These are phyloP conservation scores for Cyberlindnera maclurae DNA, from an alignment of 805 yeast genomes.

Conservation along the genomic window DNA sequence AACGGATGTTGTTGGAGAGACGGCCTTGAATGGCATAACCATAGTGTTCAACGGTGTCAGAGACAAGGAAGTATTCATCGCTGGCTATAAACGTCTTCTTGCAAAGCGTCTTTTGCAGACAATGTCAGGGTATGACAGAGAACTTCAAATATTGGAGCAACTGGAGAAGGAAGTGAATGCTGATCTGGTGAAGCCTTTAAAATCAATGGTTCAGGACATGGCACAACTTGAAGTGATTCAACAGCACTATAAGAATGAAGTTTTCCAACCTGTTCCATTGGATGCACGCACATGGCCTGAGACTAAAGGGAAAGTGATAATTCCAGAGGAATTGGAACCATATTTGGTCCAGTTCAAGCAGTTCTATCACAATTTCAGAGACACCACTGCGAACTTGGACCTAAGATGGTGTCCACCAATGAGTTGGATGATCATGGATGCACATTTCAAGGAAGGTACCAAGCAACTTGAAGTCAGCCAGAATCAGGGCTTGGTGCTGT, in stretches of 20 bases:
- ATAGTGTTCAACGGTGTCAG: slow-evolving; percentile 17
- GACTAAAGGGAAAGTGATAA: slow-evolving; percentile 2
- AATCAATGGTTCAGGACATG: slow-evolving; percentile 18
- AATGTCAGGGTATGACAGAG: slow-evolving; percentile 8
- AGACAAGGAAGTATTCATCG: slow-evolving; percentile 17
- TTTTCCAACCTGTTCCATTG: slow-evolving; percentile 18
- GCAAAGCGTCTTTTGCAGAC: slow-evolving; percentile 16
- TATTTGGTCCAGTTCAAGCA: slow-evolving; percentile 7
- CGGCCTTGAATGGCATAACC: slow-evolving; percentile 8
- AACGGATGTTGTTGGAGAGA: not conserved
- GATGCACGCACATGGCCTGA: slow-evolving; percentile 17
- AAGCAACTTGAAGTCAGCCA: slow-evolving; percentile 17
- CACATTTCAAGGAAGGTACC: slow-evolving; percentile 10
- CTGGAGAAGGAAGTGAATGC: slow-evolving; percentile 13
- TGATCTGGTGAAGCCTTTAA: slow-evolving; percentile 10
- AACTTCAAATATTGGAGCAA: slow-evolving; percentile 5
- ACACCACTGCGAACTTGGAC: slow-evolving; percentile 2
- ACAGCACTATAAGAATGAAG: not conserved
- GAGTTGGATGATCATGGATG: slow-evolving; percentile 16
- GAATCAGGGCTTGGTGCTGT: slow-evolving; percentile 15
- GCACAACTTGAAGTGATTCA: slow-evolving; percentile 2
- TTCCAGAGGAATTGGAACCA: slow-evolving; percentile 8
- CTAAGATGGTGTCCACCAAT: slow-evolving; percentile 18
- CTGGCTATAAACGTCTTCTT: slow-evolving; percentile 15
- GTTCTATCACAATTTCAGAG: slow-evolving; percentile 9